A percentile compares a stretch with the other conserved stretches of the same genome.
phyloP scores from a whole-genome alignment of 1,284 basidiomycete species.

The Pterulicium gracile region DNA sequence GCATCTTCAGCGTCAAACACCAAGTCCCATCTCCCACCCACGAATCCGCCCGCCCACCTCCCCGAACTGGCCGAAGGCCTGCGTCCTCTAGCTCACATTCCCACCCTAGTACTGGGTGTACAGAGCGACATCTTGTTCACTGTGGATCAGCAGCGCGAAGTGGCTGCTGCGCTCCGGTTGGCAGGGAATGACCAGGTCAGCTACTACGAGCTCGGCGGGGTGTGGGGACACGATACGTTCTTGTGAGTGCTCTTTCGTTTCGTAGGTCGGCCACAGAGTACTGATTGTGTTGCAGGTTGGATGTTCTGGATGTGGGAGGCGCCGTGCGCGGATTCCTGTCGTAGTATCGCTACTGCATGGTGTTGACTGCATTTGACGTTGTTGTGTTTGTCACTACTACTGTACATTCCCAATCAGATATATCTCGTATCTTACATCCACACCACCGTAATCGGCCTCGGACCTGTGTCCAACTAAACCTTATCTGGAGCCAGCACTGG shows the following conservation, averaged over 20 bases:
- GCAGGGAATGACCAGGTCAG: constrained; percentile 82
- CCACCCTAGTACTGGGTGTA: constrained; percentile 85
- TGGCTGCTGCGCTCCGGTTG: constrained; percentile 87
- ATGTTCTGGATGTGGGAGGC: constrained; percentile 38
- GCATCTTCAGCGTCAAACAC: constrained; percentile 33
- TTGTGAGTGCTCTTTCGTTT: constrained; percentile 32
- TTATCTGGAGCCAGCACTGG: too few species aligned
- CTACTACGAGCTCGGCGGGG: constrained; percentile 96
- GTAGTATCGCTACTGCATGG: constrained; percentile 14
- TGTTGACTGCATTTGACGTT: neutral
- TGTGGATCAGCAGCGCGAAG: constrained; percentile 93
- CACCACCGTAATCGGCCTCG: neutral
- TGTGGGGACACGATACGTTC: constrained; percentile 98
- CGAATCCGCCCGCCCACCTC: constrained; percentile 66
- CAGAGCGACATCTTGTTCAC: constrained; percentile 97
- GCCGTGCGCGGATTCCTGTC: constrained; percentile 39
- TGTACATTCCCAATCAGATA: neutral
- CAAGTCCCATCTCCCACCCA: constrained; percentile 60
- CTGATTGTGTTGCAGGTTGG: constrained; percentile 23
- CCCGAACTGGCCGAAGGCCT: constrained; percentile 80
- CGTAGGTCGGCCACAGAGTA: constrained; percentile 2
- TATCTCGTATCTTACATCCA: neutral
- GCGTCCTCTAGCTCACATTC: constrained; percentile 64
- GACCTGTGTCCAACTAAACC: too few species aligned
- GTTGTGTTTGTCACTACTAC: neutral